phyloP scores from a whole-genome alignment of 805 yeast genomes.

The Millerozyma acaciae region DNA sequence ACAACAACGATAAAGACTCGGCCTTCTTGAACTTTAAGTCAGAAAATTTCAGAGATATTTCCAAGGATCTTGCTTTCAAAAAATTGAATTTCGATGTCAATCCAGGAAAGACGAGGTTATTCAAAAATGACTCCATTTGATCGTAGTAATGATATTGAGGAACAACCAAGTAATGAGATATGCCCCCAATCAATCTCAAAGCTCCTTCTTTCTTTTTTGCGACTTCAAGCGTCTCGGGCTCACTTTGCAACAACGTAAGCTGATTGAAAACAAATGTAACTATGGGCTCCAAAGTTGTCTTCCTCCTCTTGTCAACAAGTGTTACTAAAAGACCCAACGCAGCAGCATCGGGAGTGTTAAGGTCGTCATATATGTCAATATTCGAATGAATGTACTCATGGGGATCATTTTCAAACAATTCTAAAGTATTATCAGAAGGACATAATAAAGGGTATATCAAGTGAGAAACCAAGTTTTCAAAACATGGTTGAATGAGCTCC shows the following conservation, averaged over 20 bases:
- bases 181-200: conserved; percentile 71
- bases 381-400: conserved; percentile 77
- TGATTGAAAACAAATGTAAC: conserved; percentile 55
- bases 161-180: conserved; percentile 54
- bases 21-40: conserved; percentile 47
- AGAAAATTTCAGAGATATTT: conserved; percentile 62
- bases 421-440: conserved; percentile 64
- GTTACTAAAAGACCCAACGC: conserved; percentile 71
- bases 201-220: conserved; percentile 73
- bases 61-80: conserved; percentile 71
- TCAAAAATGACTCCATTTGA: conserved; percentile 69
- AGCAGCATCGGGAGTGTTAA: conserved; percentile 69
- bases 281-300: conserved; percentile 55
- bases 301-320: conserved; percentile 64
- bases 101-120: conserved; percentile 65
- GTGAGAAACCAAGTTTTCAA: conserved; percentile 60
- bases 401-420: conserved; percentile 80
- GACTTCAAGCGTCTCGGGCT: conserved; percentile 41
- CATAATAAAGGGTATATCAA: conserved; percentile 74
- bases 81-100: conserved; percentile 60
- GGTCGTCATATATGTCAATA: conserved; percentile 53
- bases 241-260: conserved; percentile 26
- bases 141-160: conserved; percentile 53
- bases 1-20: conserved; percentile 21
- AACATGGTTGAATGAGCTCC: conserved; percentile 61